A percentile compares a stretch with the other conserved stretches of the same genome.
Evolutionary conservation across 1,284 basidiomycete species (phyloP).

Genomic region (Malassezia restricta): DNA sequence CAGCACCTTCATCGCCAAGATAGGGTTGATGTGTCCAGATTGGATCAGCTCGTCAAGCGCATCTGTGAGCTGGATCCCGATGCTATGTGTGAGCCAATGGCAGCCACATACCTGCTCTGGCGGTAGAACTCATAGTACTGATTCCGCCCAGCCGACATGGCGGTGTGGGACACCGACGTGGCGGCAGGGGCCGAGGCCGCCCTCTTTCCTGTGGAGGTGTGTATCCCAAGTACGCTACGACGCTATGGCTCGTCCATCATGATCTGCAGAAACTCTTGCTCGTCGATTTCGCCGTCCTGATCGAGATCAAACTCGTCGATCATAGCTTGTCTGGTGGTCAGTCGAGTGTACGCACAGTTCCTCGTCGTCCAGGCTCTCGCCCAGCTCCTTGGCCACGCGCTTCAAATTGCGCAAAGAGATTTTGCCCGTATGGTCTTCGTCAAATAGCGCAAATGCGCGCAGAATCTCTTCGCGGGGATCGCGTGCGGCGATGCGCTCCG

Average conservation of each 20-base stretch:
- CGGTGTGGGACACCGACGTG: neutral
- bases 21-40: constrained; percentile 88
- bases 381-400: constrained; percentile 91
- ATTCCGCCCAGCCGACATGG: constrained; percentile 18
- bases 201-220: constrained; percentile 10
- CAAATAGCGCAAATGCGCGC: constrained; percentile 88
- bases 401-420: constrained; percentile 82
- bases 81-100: constrained; percentile 51
- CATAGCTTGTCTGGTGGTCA: constrained; percentile 75
- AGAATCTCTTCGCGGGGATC: constrained; percentile 95
- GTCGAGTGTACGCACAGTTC: constrained; percentile 63
- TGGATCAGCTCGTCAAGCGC: constrained; percentile 97
- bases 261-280: constrained; percentile 84
- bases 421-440: constrained; percentile 88
- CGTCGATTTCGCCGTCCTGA: constrained; percentile 92
- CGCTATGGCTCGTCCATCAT: constrained; percentile 70
- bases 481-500: constrained; percentile 75
- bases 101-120: constrained; percentile 25
- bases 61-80: constrained; percentile 95
- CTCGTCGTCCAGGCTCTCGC: constrained; percentile 87
- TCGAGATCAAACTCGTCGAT: constrained; percentile 99
- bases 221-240: neutral
- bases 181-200: neutral
- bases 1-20: constrained; percentile 90
- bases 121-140: constrained; percentile 39